Percentiles rank a stretch among this genome's conserved stretches.
These are phyloP conservation scores for Populus pruinosa DNA, from an alignment of 345 rosid genomes.

Conservation along the genomic window DNA sequence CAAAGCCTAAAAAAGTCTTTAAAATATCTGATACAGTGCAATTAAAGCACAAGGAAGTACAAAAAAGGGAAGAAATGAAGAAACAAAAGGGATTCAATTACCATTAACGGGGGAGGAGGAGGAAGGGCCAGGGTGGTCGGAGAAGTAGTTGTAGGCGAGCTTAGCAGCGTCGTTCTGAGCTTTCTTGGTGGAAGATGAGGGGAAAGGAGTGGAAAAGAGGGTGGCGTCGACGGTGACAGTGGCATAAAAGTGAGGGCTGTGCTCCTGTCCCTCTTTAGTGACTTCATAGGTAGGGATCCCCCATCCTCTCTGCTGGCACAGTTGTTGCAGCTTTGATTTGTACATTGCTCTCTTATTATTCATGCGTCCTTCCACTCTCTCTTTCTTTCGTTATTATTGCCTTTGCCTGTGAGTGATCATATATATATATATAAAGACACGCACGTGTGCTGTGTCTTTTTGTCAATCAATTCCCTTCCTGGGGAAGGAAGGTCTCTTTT, in stretches of 20 bases:
- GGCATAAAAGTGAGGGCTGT: constrained; percentile 33
- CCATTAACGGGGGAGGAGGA: neutral
- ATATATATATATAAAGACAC: too few species aligned
- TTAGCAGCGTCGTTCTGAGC: constrained; percentile 49
- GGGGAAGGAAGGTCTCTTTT: too few species aligned
- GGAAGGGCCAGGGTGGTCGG: neutral
- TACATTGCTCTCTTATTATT: constrained; percentile 18
- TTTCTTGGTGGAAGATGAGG: constrained; percentile 26
- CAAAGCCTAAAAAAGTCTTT: neutral
- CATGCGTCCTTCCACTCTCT: neutral
- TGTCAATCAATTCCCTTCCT: too few species aligned
- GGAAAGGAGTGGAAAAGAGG: constrained; percentile 17
- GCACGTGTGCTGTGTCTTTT: too few species aligned
- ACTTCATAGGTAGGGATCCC: constrained; percentile 25
- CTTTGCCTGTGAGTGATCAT: neutral
- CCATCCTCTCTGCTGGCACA: constrained; percentile 36
- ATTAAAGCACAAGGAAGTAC: neutral
- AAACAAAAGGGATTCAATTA: neutral
- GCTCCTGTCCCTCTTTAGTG: constrained; percentile 32
- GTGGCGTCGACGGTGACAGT: constrained; percentile 34
- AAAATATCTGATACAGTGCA: neutral
- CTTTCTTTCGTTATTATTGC: neutral
- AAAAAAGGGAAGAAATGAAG: neutral
- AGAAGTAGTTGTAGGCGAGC: constrained; percentile 31
- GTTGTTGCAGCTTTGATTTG: constrained; percentile 39